Conservation (phyloP, 75 land plant species). For the Pseudotsuga menziesii region DNA sequence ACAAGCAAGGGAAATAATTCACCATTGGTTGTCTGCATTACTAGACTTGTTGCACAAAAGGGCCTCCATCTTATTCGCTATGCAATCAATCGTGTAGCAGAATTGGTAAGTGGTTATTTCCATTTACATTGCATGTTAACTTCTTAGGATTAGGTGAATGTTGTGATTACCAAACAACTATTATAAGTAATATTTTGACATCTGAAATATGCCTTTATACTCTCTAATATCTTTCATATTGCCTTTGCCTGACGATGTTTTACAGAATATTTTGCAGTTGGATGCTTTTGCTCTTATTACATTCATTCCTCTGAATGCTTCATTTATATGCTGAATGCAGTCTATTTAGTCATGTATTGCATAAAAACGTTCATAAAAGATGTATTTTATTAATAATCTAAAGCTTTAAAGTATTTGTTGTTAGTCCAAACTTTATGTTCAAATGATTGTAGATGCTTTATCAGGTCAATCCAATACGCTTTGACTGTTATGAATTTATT, state of each 20-base stretch:
- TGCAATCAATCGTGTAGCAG: constrained; percentile 48
- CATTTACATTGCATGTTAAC: too few relatives aligned
- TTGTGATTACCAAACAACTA: too few relatives aligned
- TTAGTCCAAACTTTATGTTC: neutral
- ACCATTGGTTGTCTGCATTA: constrained; percentile 63
- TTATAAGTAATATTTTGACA: neutral
- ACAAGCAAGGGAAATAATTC: neutral
- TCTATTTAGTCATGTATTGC: neutral
- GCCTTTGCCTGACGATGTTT: neutral
- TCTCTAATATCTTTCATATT: neutral
- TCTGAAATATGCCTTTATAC: neutral
- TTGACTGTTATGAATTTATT: neutral
- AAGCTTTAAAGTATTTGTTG: neutral
- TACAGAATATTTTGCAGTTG: neutral
- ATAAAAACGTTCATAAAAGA: neutral
- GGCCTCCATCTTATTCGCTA: constrained; percentile 67
- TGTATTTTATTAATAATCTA: neutral
- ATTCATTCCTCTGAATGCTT: neutral
- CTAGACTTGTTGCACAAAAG: constrained; percentile 66
- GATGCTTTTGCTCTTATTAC: neutral
- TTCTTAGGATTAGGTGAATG: too few relatives aligned
- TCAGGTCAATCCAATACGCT: neutral
- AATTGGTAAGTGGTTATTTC: constrained; percentile 34
- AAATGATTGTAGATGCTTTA: neutral
- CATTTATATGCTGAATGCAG: neutral